A percentile compares a stretch with the other conserved stretches of the same genome.
These are phyloP conservation scores for Trichophyton benhamiae DNA, from an alignment of 2,329 filamentous ascomycete genomes.

Conservation along the genomic window DNA sequence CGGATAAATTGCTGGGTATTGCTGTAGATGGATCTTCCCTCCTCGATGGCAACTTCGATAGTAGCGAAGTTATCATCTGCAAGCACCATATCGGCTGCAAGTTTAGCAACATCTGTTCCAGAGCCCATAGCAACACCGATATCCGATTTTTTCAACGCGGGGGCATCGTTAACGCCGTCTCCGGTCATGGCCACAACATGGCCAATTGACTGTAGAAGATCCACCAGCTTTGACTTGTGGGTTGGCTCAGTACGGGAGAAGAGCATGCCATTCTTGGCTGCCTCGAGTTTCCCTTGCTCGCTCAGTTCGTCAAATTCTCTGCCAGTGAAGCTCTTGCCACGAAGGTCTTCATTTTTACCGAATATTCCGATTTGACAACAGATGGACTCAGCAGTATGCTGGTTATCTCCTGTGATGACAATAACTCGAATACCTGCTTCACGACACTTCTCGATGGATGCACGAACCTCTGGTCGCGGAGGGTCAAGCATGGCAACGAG, in stretches of 20 bases:
- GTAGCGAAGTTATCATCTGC: conserved; percentile 98
- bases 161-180: conserved; percentile 96
- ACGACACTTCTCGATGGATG: conserved; percentile 77
- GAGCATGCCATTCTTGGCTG: conserved; percentile 71
- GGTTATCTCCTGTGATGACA: conserved; percentile 96
- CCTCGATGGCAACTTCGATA: conserved; percentile 89
- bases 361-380: conserved; percentile 97
- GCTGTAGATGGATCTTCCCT: conserved; percentile 97
- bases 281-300: conserved; percentile 66
- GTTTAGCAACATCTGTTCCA: conserved; percentile 90
- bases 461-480: conserved; percentile 78
- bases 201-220: conserved; percentile 80
- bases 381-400: conserved; percentile 93
- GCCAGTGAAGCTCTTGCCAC: conserved; percentile 88
- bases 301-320: conserved; percentile 83
- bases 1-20: conserved; percentile 99
- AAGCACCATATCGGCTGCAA: conserved; percentile 96
- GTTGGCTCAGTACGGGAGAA: conserved; percentile 93
- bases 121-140: conserved; percentile 99
- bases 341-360: conserved; percentile 63
- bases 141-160: conserved; percentile 94
- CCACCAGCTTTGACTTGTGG: conserved; percentile 96
- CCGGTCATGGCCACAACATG: conserved; percentile 99
- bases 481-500: conserved; percentile 95
- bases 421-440: conserved; percentile 91